Evolutionary conservation across 2,329 filamentous ascomycete genomes (phyloP).

Genomic region (Trichoderma atroviride): DNA sequence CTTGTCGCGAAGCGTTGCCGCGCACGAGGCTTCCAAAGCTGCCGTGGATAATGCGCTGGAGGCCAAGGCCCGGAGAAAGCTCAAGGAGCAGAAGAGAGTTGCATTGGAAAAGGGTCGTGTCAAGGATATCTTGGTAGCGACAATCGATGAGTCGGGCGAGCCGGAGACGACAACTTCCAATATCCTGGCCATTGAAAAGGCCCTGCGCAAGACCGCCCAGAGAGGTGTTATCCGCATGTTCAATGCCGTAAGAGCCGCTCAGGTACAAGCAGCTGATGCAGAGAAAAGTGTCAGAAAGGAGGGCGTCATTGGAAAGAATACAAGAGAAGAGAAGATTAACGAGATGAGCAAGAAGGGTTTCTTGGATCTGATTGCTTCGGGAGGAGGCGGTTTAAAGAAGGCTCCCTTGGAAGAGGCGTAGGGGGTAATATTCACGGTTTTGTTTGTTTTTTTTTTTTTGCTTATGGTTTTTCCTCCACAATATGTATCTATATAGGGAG

Average conservation of each 20-base stretch:
- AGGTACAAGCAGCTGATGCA: constrained; percentile 83
- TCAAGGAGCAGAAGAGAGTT: constrained; percentile 78
- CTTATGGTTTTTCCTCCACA: neutral
- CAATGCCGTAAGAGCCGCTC: constrained; percentile 89
- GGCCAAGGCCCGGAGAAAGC: constrained; percentile 73
- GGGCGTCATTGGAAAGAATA: constrained; percentile 75
- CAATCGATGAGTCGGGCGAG: constrained; percentile 55
- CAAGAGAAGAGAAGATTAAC: constrained; percentile 83
- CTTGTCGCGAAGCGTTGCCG: constrained; percentile 78
- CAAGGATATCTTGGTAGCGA: constrained; percentile 75
- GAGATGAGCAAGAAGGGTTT: constrained; percentile 98
- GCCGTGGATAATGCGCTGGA: constrained; percentile 78
- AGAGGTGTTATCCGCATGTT: constrained; percentile 95
- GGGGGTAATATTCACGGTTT: neutral
- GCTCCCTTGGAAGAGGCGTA: constrained; percentile 59
- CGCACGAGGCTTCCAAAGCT: constrained; percentile 71
- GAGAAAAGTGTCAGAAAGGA: constrained; percentile 69
- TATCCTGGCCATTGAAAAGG: constrained; percentile 72
- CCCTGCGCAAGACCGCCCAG: constrained; percentile 84
- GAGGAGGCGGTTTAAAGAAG: constrained; percentile 62
- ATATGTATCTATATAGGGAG: constrained; percentile 24
- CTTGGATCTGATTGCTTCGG: constrained; percentile 79
- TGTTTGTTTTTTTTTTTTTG: neutral
- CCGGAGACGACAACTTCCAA: constrained; percentile 53
- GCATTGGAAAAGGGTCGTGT: constrained; percentile 86